These are phyloP conservation scores for Fusarium ramigenum DNA, from an alignment of 2,329 filamentous ascomycete species.

Conservation along the genomic window DNA sequence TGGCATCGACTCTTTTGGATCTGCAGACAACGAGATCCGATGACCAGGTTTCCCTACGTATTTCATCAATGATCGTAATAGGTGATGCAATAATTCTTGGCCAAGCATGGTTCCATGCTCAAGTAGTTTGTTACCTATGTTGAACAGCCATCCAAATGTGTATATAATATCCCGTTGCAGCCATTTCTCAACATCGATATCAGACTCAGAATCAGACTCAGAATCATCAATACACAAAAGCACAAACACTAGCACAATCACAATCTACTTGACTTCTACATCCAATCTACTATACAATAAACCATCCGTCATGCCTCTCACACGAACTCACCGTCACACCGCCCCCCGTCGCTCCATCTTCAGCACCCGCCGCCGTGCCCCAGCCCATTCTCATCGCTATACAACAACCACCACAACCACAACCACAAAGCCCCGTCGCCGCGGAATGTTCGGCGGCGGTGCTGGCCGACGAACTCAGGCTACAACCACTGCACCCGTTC, in stretches of 20 bases:
- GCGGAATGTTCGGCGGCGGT: constrained; percentile 53
- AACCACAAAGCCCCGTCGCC: constrained; percentile 52
- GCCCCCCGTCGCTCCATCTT: constrained; percentile 44
- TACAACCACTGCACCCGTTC: constrained; percentile 48
- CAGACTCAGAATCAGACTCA: neutral
- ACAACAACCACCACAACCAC: constrained; percentile 52
- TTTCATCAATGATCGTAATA: constrained; percentile 33
- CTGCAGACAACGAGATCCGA: neutral
- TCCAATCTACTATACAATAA: neutral
- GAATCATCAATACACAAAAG: constrained; percentile 4
- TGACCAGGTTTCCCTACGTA: constrained; percentile 15
- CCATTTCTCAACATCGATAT: neutral
- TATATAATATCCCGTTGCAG: constrained; percentile 22
- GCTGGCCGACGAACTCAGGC: constrained; percentile 50
- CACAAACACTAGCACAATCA: constrained; percentile 12
- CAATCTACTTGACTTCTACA: neutral
- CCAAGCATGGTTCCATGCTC: neutral
- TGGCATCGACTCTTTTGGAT: neutral
- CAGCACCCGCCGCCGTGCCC: constrained; percentile 38
- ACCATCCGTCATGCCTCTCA: constrained; percentile 46
- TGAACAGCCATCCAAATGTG: neutral
- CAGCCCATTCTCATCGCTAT: constrained; percentile 38
- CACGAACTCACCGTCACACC: constrained; percentile 37
- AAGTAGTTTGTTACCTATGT: neutral
- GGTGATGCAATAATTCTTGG: constrained; percentile 34